Evolutionary conservation across 345 rosid genomes (phyloP).

Genomic region (Excoecaria cochinchinensis): DNA sequence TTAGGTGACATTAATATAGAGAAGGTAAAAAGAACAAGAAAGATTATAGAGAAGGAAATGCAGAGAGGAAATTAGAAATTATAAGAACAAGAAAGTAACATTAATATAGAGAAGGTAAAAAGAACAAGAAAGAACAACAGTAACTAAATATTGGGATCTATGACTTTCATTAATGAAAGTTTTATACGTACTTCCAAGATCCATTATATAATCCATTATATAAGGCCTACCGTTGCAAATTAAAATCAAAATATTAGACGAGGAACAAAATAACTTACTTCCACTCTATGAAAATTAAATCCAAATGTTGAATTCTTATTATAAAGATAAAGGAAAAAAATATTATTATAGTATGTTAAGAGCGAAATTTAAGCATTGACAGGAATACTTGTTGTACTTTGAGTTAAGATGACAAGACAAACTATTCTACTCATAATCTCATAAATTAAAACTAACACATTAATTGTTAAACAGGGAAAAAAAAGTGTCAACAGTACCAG

Average conservation of each 20-base stretch:
- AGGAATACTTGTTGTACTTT: no score
- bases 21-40: no score
- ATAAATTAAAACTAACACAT: no score
- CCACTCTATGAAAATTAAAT: neutral
- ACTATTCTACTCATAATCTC: no score
- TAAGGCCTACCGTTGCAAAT: slow-evolving; percentile 61
- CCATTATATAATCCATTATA: no score
- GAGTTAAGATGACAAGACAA: no score
- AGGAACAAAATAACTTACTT: neutral
- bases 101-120: neutral
- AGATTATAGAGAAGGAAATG: slow-evolving; percentile 4
- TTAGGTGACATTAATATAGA: no score
- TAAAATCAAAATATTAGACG: slow-evolving; percentile 15
- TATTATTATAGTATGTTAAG: no score
- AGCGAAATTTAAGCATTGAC: no score
- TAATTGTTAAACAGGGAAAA: no score
- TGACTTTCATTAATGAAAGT: slow-evolving; percentile 77
- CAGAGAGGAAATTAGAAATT: slow-evolving; percentile 18
- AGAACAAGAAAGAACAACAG: neutral
- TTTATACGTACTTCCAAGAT: slow-evolving; percentile 96
- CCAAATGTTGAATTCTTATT: slow-evolving; percentile 25
- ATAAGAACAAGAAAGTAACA: slow-evolving; percentile 1
- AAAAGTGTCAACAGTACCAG: no score
- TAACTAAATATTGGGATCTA: slow-evolving; percentile 21
- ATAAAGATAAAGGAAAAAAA: no score